phyloP scores from a whole-genome alignment of 2,329 filamentous ascomycete genomes.

The Geosmithia putterillii region DNA sequence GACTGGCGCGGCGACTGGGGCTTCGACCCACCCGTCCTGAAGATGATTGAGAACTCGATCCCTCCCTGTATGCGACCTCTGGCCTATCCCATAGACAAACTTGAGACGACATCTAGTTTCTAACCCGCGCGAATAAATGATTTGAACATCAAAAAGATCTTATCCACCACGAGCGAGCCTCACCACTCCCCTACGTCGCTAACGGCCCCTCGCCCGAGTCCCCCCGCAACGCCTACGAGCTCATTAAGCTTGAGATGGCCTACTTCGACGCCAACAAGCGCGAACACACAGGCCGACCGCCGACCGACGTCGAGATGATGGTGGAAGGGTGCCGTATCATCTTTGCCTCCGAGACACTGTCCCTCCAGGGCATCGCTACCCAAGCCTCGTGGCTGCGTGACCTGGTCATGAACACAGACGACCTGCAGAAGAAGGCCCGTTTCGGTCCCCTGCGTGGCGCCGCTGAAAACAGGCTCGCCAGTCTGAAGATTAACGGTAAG shows the following conservation, averaged over 20 bases:
- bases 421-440: constrained; percentile 27
- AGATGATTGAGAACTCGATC: constrained; percentile 52
- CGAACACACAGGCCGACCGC: constrained; percentile 24
- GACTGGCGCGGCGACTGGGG: constrained; percentile 62
- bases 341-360: constrained; percentile 37
- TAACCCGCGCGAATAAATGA: constrained; percentile 7
- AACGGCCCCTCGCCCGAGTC: constrained; percentile 28
- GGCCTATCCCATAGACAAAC: constrained; percentile 21
- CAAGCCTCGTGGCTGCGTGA: constrained; percentile 44
- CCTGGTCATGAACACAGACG: constrained; percentile 37
- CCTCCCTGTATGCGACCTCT: constrained; percentile 22
- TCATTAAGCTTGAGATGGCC: constrained; percentile 45
- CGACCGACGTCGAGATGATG: constrained; percentile 40
- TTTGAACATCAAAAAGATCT: constrained; percentile 32
- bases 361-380: constrained; percentile 22
- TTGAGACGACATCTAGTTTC: constrained; percentile 25
- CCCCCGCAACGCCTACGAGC: constrained; percentile 46
- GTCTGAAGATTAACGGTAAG: constrained; percentile 45
- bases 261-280: constrained; percentile 34
- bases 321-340: constrained; percentile 48
- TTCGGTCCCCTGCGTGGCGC: constrained; percentile 33
- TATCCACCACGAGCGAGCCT: constrained; percentile 50
- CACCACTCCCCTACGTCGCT: constrained; percentile 40
- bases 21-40: constrained; percentile 47
- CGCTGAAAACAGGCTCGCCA: constrained; percentile 32